Base-by-base conservation (phyloP, 345 rosid species). In the Euphorbia lathyris region DNA sequence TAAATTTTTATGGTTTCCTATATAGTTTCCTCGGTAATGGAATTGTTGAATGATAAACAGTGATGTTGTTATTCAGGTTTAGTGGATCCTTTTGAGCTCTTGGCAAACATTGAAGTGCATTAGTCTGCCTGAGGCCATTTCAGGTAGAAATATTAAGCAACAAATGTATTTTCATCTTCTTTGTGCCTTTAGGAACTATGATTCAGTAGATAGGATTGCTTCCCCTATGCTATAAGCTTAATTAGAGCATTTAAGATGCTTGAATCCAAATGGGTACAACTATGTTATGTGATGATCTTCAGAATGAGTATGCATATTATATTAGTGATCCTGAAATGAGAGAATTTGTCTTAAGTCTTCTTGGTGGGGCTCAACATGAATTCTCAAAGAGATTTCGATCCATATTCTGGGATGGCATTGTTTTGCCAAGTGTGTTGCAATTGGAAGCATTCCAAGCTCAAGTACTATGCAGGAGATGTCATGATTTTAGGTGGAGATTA, bases 141-240 rank as follows among this genome's bases (percentile, higher is more conserved):
- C 78, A 22, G 83, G 85, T 71, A 67, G 74, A 61, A 70, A 81
- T 76, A 11, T 71, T n/a, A 69, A 81, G 66, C 75, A 74, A 20
- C 87, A 85, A 72, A 77, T 79, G 77, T 85, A 81, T 51, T 81
- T 84, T 67, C 87, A 83, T 74, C 85, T 83, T 55, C 84, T 86
- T 40, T 81, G 89, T 67, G 83, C 82, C 55, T 81, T 86, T 51
- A 65, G 80, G 64, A 65, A 70, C 66, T 81, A 26, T 71, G 76
- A 81, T 72, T 30, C 36, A 32, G 52, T 86, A 1, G 81, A 78
- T 77, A 83, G 78, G 43, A 81, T 86, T 69, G 61, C 26, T 57
- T 81, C 80, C 17, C 81, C 84, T 0, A 83, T 78, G 87, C 83
- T 0, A 7, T 55, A 26, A 86, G 84, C 43, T 63, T 86, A 56